A percentile compares a stretch with the other conserved stretches of the same genome.
Conservation (phyloP, 2,329 filamentous ascomycete species). For the Colletotrichum tropicicola region DNA sequence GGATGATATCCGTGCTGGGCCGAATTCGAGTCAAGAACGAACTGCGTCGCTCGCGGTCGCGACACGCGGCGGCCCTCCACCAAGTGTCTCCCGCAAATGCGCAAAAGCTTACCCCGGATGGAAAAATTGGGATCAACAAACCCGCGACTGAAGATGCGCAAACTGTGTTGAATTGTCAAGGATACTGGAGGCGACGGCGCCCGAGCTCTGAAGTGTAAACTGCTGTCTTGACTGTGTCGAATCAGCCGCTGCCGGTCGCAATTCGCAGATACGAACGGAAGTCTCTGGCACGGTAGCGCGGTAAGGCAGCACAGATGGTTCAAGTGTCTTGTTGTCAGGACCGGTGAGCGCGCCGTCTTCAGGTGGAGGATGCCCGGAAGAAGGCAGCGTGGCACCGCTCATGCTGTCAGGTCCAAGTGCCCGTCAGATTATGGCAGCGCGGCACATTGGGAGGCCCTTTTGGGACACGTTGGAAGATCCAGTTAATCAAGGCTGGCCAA, state of each 20-base stretch:
- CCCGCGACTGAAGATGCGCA: background rate
- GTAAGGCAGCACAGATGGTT: background rate
- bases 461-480: conserved; percentile 19
- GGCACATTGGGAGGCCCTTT: background rate
- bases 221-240: background rate
- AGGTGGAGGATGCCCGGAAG: conserved; percentile 16
- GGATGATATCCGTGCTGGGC: background rate
- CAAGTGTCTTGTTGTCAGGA: background rate
- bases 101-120: conserved; percentile 14
- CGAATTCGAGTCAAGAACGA: conserved; percentile 1
- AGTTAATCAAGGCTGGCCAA: conserved; percentile 29
- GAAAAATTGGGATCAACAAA: conserved; percentile 23
- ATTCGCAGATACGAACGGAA: background rate
- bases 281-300: background rate
- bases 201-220: conserved; percentile 8
- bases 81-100: background rate
- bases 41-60: background rate
- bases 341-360: conserved; percentile 7
- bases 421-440: conserved; percentile 6
- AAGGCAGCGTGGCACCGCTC: background rate
- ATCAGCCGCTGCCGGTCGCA: background rate
- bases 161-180: conserved; percentile 2
- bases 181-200: conserved; percentile 13
- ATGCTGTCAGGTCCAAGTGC: background rate
- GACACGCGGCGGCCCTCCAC: conserved; percentile 1